These are phyloP conservation scores for Rhododendron kiyosumense DNA, from an alignment of 148 eudicot genomes.

Conservation along the genomic window DNA sequence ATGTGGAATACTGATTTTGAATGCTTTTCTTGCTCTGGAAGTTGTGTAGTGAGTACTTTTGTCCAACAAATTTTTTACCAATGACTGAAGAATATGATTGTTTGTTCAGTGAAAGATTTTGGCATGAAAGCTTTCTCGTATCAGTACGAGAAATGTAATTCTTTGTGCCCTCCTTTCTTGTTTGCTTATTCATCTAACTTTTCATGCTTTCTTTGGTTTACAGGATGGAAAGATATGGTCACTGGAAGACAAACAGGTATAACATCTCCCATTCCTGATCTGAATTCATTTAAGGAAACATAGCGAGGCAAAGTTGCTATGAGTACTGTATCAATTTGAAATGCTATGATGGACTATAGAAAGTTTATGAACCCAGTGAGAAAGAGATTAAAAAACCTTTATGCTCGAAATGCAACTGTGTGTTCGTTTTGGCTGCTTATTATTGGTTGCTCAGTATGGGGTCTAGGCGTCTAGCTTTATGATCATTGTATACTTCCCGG, in stretches of 20 bases:
- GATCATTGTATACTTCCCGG: background rate
- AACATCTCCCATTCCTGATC: background rate
- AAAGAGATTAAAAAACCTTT: background rate
- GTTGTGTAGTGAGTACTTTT: background rate
- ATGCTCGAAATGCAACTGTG: too few relatives aligned
- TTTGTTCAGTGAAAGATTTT: background rate
- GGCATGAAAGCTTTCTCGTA: background rate
- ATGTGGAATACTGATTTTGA: background rate
- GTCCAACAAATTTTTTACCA: background rate
- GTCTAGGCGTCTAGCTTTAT: background rate
- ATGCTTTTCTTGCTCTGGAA: conserved; percentile 5
- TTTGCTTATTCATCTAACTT: background rate
- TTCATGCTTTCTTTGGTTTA: conserved; percentile 14
- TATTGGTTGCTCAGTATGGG: background rate
- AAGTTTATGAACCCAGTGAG: background rate
- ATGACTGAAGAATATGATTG: background rate
- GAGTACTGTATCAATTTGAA: background rate
- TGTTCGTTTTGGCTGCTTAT: background rate
- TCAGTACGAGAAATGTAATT: background rate
- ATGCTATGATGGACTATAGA: background rate
- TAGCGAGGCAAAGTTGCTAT: background rate
- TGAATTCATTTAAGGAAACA: background rate
- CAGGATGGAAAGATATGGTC: conserved; percentile 61
- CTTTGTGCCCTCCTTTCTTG: background rate
- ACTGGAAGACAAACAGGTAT: conserved; percentile 75